Base-by-base conservation (phyloP, 2,329 filamentous ascomycete genomes). In the Exophiala oligosperma region DNA sequence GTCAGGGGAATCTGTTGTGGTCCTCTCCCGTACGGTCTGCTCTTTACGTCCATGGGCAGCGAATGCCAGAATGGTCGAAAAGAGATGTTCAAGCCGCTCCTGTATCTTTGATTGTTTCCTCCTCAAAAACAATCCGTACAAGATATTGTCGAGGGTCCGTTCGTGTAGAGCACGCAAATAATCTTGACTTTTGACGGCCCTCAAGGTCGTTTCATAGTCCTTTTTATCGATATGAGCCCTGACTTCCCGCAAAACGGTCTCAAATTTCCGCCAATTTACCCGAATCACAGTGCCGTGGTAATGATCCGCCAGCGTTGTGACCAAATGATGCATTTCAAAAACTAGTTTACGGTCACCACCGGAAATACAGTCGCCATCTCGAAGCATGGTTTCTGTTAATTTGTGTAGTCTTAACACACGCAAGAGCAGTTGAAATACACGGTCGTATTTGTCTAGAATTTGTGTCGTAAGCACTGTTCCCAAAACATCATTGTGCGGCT, bases 241-340 rank as follows among this genome's bases (percentile, higher is more conserved):
- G 12, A 94, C 79, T 7, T 76, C 78, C 26, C 85, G 77, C 0
- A 97, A 77, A 64, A 85, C 88, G 0, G 69, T 69, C 49, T 89
- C 84, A 60, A 97, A 93, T 0, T 77, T 76, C 23, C 76, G 76
- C 92, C 93, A 97, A 0, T 87, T 85, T 14, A 81, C 79, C 6
- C 82, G 82, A 51, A 97, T 86, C 1, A 88, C 92, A 0, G 85
- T 83, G 57, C 93, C 90, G 62, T 95, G 88, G 66, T 92, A 89
- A 69, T 97, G 94, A 1, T 86, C 83, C 40, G 86, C 83, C 0
- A 97, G 73, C 8, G 84, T 84, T 0, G 84, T 81, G 24, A 96
- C 80, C 64, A 97, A 92, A 70, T 94, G 88, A 53, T 90, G 86
- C 0, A 91, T 87, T 69, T 96, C 90, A 38, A 88, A 81, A 4